Conservation (phyloP, 768 basidiomycete genomes). For the Saitozyma sp. region DNA sequence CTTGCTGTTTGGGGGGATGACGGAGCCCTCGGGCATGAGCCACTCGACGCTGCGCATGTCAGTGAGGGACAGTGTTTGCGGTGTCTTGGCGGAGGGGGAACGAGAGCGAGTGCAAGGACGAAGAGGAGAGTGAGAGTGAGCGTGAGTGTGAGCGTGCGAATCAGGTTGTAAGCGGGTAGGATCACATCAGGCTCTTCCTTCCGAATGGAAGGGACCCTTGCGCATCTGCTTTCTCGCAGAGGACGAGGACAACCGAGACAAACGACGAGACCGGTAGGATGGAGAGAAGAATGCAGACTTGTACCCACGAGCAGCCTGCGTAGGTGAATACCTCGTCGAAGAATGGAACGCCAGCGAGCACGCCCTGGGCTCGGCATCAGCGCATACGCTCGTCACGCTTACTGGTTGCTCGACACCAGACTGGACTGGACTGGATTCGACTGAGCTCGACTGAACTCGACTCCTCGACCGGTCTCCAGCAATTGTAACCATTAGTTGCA, state of each 20-base stretch:
- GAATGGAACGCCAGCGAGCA: conserved; percentile 93
- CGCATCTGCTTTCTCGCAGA: too few relatives aligned
- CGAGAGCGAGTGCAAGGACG: too few relatives aligned
- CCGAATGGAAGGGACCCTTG: too few relatives aligned
- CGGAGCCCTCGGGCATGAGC: conserved; percentile 86
- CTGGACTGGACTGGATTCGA: too few relatives aligned
- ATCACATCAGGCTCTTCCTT: neutral
- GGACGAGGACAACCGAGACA: neutral
- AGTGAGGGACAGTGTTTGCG: neutral
- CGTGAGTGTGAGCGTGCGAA: too few relatives aligned
- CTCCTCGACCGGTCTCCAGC: neutral
- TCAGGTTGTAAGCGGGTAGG: too few relatives aligned
- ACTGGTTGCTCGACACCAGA: too few relatives aligned
- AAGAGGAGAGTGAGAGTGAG: too few relatives aligned
- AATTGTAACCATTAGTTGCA: neutral
- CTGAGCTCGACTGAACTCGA: too few relatives aligned
- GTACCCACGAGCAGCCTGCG: conserved; percentile 81
- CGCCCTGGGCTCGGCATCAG: conserved; percentile 51
- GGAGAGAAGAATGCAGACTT: neutral
- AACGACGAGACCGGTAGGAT: neutral
- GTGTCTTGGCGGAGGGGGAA: too few relatives aligned
- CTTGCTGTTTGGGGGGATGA: conserved; percentile 64
- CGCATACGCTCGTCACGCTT: too few relatives aligned
- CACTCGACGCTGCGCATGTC: conserved; percentile 73
- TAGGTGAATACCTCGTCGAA: conserved; percentile 88